These are phyloP conservation scores for Parafenestella ontariensis DNA, from an alignment of 2,329 filamentous ascomycete species.

Conservation along the genomic window DNA sequence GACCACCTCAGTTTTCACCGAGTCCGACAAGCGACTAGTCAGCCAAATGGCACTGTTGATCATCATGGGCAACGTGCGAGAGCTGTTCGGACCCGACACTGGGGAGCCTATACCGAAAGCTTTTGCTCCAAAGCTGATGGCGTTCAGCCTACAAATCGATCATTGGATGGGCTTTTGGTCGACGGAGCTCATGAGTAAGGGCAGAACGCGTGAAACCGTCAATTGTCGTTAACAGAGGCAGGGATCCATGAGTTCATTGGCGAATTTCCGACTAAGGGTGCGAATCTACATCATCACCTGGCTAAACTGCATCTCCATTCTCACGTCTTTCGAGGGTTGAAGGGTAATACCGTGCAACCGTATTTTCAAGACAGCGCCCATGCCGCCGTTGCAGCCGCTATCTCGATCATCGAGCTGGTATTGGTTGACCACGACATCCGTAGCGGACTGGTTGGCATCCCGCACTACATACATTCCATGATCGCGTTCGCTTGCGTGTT, in stretches of 20 bases:
- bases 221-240: constrained; percentile 32
- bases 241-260: constrained; percentile 56
- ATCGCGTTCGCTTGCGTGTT: constrained; percentile 62
- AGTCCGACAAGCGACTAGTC: constrained; percentile 63
- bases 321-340: constrained; percentile 57
- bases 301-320: constrained; percentile 62
- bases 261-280: constrained; percentile 59
- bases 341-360: constrained; percentile 56
- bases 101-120: constrained; percentile 60
- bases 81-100: constrained; percentile 64
- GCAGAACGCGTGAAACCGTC: not conserved
- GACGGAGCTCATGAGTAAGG: constrained; percentile 52
- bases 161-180: constrained; percentile 61
- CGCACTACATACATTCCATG: constrained; percentile 62
- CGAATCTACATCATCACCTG: constrained; percentile 61
- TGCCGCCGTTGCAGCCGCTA: constrained; percentile 57
- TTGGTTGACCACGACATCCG: constrained; percentile 54
- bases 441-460: constrained; percentile 54
- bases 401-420: constrained; percentile 55
- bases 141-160: constrained; percentile 52
- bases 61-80: constrained; percentile 63
- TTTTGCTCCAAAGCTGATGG: constrained; percentile 60
- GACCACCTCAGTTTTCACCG: constrained; percentile 58
- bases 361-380: constrained; percentile 57
- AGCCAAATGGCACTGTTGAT: constrained; percentile 66